Conservation (phyloP, 805 yeast species). For the Sugiyamaella marilandica region DNA sequence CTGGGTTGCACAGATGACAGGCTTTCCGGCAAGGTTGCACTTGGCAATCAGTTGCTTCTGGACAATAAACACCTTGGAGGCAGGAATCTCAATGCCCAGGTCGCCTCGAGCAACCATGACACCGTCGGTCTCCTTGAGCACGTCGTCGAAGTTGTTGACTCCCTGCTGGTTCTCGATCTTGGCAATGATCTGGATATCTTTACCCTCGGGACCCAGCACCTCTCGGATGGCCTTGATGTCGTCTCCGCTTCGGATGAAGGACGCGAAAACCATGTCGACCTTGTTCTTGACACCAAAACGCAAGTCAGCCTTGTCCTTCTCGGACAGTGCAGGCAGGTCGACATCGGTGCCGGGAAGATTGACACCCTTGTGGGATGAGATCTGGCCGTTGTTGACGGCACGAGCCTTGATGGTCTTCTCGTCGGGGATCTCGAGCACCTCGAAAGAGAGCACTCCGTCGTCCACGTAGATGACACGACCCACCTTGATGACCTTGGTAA, state of each 20-base stretch:
- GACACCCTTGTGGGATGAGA: conserved; percentile 98
- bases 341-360: conserved; percentile 98
- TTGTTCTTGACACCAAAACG: conserved; percentile 94
- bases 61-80: conserved; percentile 96
- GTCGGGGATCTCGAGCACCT: conserved; percentile 80
- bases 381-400: conserved; percentile 91
- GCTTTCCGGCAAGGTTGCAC: conserved; percentile 99
- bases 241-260: conserved; percentile 91
- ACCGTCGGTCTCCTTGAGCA: conserved; percentile 92
- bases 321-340: conserved; percentile 95
- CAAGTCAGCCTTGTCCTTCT: conserved; percentile 91
- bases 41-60: conserved; percentile 99
- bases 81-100: conserved; percentile 98
- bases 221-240: conserved; percentile 88
- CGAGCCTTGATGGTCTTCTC: conserved; percentile 76
- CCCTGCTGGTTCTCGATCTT: conserved; percentile 99
- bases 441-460: conserved; percentile 96
- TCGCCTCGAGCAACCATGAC: conserved; percentile 99
- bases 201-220: conserved; percentile 96
- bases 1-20: conserved; percentile 99
- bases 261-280: conserved; percentile 98
- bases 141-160: conserved; percentile 98
- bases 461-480: conserved; percentile 94
- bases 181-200: conserved; percentile 90
- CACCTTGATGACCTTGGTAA: conserved; percentile 82